A percentile compares a stretch with the other conserved stretches of the same genome.
Conservation (phyloP, 192 early-diverging fungal genomes). For the Entomortierella lignicola region DNA sequence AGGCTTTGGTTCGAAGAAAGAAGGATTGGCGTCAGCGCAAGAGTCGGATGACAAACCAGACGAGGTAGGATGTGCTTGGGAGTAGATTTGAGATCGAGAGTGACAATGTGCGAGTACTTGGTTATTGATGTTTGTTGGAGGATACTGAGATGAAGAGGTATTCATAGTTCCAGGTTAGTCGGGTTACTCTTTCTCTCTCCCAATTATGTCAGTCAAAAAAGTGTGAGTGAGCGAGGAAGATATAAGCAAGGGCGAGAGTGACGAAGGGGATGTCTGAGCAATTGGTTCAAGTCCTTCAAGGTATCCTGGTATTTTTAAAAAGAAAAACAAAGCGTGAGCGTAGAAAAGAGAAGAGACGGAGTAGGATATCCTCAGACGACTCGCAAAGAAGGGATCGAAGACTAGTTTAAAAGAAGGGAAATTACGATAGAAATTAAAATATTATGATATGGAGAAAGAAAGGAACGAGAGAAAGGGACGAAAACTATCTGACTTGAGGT, state of each 20-base stretch:
- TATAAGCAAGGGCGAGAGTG: neutral
- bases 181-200: neutral
- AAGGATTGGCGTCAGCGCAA: neutral
- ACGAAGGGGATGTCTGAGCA: conserved; percentile 9
- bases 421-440: neutral
- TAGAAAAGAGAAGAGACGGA: conserved; percentile 6
- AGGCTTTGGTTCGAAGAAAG: conserved; percentile 1
- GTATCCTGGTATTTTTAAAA: conserved; percentile 10
- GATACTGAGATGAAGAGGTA: neutral
- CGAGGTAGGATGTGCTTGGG: conserved; percentile 7
- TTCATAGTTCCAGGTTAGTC: neutral
- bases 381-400: neutral
- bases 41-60: neutral
- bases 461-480: neutral
- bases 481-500: no score
- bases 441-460: neutral
- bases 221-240: neutral
- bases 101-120: neutral
- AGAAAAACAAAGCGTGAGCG: neutral
- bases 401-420: neutral
- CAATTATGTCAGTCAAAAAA: conserved; percentile 10
- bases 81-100: conserved; percentile 2
- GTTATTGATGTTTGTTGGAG: neutral
- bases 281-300: neutral
- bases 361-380: neutral